These are phyloP conservation scores for Rhodotorula glutinis DNA, from an alignment of 1,284 basidiomycete species.

Conservation along the genomic window DNA sequence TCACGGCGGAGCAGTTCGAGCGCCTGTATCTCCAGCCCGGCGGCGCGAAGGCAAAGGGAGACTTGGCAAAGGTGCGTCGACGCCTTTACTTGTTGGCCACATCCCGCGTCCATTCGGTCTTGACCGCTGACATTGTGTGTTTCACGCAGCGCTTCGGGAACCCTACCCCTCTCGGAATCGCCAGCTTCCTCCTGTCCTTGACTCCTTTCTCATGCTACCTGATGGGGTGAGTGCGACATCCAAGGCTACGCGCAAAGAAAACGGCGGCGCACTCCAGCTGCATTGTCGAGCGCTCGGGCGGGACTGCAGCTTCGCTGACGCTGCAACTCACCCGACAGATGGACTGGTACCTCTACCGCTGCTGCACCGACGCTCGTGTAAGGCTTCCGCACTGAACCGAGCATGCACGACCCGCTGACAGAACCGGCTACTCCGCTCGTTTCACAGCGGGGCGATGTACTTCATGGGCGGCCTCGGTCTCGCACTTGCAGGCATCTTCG, in stretches of 20 bases:
- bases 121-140: not conserved
- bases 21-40: constrained; percentile 42
- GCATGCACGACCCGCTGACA: too few relatives aligned
- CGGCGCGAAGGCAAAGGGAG: constrained; percentile 40
- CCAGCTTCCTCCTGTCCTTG: constrained; percentile 33
- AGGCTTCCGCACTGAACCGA: not conserved
- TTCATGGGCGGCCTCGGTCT: constrained; percentile 33
- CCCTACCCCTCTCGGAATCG: constrained; percentile 40
- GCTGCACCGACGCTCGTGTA: constrained; percentile 18
- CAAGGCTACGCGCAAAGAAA: too few relatives aligned
- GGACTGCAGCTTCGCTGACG: too few relatives aligned
- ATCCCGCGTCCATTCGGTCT: not conserved
- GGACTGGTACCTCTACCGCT: constrained; percentile 18
- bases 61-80: constrained; percentile 24
- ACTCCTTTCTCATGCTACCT: constrained; percentile 35
- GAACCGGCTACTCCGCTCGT: too few relatives aligned
- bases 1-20: constrained; percentile 18
- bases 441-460: constrained; percentile 5
- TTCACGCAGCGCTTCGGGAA: constrained; percentile 39
- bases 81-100: not conserved
- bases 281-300: not conserved
- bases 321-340: constrained; percentile 2
- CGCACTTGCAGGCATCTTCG: constrained; percentile 32
- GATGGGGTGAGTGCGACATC: constrained; percentile 4
- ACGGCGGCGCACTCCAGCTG: not conserved